A percentile compares a stretch with the other conserved stretches of the same genome.
Evolutionary conservation across 495 filamentous ascomycete genomes (phyloP).

Genomic region (Articulospora tetracladia): DNA sequence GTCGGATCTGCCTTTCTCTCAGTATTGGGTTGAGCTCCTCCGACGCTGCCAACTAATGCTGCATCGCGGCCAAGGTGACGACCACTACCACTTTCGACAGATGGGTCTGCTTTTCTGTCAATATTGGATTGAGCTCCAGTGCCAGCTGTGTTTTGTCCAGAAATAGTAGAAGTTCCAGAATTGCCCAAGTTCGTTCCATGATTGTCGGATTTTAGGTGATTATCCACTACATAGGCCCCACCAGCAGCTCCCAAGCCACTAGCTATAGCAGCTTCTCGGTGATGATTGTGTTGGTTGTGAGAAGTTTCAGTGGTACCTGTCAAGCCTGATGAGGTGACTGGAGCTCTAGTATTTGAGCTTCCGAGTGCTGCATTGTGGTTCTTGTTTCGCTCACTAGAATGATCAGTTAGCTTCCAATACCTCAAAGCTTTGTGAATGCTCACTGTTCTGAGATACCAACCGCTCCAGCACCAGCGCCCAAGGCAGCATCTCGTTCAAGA

Average conservation of each 20-base stretch:
- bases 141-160: neutral
- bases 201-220: neutral
- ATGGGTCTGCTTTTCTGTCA: neutral
- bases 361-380: neutral
- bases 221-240: conserved; percentile 2
- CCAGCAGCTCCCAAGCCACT: neutral
- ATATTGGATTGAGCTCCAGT: neutral
- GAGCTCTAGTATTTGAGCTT: no score
- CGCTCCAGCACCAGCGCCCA: neutral
- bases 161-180: neutral
- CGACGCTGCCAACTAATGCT: neutral
- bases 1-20: neutral
- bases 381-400: conserved; percentile 4
- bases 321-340: neutral
- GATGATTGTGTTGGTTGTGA: neutral
- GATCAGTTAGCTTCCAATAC: neutral
- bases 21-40: neutral
- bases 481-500: neutral
- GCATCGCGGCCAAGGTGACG: neutral
- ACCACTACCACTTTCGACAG: neutral
- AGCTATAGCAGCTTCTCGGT: conserved; percentile 4
- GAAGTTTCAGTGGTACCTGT: neutral
- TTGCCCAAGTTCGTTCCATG: neutral
- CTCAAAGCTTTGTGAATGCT: neutral
- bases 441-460: conserved; percentile 6